These are phyloP conservation scores for Anisodus acutangulus DNA, from an alignment of 257 asterid species.

Conservation along the genomic window DNA sequence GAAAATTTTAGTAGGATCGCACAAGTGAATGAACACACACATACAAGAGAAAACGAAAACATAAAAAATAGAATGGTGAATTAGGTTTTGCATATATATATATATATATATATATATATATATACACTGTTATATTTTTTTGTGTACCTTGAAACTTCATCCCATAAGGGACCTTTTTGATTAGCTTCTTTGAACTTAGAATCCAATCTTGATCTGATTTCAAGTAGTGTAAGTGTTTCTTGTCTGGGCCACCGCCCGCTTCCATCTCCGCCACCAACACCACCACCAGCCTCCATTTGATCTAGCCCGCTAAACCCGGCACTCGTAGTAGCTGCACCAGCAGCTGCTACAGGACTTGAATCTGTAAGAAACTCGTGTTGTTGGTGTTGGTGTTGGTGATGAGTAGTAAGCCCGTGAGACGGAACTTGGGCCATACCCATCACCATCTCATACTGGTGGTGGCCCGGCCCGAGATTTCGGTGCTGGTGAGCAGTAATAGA, in stretches of 20 bases:
- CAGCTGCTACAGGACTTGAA: conserved; percentile 33
- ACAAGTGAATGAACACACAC: neutral
- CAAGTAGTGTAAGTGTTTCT: conserved; percentile 96
- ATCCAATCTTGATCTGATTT: conserved; percentile 91
- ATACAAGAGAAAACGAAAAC: neutral
- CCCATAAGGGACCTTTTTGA: conserved; percentile 98
- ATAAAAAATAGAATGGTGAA: neutral
- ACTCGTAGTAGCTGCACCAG: neutral
- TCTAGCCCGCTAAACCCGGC: conserved; percentile 53
- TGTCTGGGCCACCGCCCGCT: conserved; percentile 98
- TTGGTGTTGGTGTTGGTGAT: conserved; percentile 33
- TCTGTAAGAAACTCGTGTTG: conserved; percentile 58
- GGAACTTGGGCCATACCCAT: conserved; percentile 27
- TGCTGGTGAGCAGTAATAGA: conserved; percentile 15
- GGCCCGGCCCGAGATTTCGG: conserved; percentile 40
- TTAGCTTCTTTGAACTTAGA: conserved; percentile 92
- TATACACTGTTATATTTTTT: too few species aligned
- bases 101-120: neutral
- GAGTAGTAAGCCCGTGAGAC: neutral
- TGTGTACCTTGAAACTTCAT: conserved; percentile 86
- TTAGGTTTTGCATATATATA: conserved; percentile 34
- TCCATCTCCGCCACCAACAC: conserved; percentile 57
- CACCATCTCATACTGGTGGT: conserved; percentile 65
- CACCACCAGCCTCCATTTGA: conserved; percentile 42
- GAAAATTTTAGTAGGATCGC: neutral